Percentiles rank a stretch among this genome's conserved stretches.
Evolutionary conservation across 106 monocot genomes (phyloP).

Genomic region (Acorus calamus): DNA sequence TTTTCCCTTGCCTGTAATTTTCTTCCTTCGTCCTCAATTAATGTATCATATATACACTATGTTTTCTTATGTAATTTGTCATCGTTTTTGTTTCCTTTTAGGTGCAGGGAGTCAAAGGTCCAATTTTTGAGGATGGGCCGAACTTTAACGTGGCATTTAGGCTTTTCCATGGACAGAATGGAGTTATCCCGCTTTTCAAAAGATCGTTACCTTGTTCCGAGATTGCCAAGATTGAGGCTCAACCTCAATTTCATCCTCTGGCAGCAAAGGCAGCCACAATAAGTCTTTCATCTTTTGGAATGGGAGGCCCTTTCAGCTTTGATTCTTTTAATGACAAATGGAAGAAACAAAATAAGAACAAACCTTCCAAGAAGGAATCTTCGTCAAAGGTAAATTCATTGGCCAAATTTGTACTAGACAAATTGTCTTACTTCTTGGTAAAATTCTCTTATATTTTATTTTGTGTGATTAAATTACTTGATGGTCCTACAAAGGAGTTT

Average conservation of each 20-base stretch:
- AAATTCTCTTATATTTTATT: too few species aligned
- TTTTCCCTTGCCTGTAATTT: slow-evolving; percentile 46
- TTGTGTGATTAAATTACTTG: too few species aligned
- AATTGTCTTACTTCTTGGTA: too few species aligned
- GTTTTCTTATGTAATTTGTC: not conserved
- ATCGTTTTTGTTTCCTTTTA: slow-evolving; percentile 2
- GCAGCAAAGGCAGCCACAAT: slow-evolving; percentile 86
- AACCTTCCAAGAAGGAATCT: slow-evolving; percentile 23
- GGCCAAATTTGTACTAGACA: not conserved
- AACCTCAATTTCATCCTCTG: slow-evolving; percentile 58
- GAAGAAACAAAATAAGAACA: slow-evolving; percentile 50
- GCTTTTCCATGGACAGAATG: slow-evolving; percentile 79
- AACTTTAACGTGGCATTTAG: slow-evolving; percentile 78
- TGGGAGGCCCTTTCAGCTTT: slow-evolving; percentile 77
- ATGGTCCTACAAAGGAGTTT: not conserved
- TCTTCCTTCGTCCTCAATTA: not conserved
- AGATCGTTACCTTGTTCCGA: slow-evolving; percentile 20
- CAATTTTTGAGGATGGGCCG: slow-evolving; percentile 94
- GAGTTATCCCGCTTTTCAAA: slow-evolving; percentile 64
- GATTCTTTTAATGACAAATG: slow-evolving; percentile 63
- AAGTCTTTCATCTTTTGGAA: slow-evolving; percentile 74
- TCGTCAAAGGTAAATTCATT: slow-evolving; percentile 25
- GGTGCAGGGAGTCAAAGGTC: slow-evolving; percentile 59
- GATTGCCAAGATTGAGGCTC: slow-evolving; percentile 15
- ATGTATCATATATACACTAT: not conserved